A percentile compares a stretch with the other conserved stretches of the same genome.
These are phyloP conservation scores for Pythium biforme DNA, from an alignment of 352 stramenopile genomes.

Conservation along the genomic window DNA sequence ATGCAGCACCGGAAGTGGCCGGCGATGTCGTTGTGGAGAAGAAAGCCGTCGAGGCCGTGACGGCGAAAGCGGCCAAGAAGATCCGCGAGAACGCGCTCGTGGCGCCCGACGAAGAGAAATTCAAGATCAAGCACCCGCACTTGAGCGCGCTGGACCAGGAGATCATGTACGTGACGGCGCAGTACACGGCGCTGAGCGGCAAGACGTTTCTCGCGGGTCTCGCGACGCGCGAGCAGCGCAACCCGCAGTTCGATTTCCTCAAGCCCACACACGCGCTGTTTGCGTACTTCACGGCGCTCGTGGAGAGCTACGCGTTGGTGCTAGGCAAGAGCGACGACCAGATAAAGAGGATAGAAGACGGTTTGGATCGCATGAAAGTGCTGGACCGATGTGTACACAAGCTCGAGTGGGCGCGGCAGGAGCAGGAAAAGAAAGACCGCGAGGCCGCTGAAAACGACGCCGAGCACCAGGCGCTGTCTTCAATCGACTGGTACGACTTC, in stretches of 20 bases:
- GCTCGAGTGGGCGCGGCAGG: constrained; percentile 75
- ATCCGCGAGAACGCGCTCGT: constrained; percentile 87
- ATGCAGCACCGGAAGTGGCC: constrained; percentile 9
- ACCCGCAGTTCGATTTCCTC: constrained; percentile 97
- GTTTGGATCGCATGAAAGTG: constrained; percentile 82
- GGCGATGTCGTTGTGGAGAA: constrained; percentile 77
- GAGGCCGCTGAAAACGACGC: constrained; percentile 76
- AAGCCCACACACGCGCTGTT: constrained; percentile 97
- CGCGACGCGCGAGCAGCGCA: constrained; percentile 94
- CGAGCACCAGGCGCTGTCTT: constrained; percentile 62
- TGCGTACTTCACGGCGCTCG: constrained; percentile 97
- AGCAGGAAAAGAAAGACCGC: constrained; percentile 69
- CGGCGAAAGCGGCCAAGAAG: constrained; percentile 88
- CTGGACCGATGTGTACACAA: constrained; percentile 84
- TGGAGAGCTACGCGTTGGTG: constrained; percentile 95
- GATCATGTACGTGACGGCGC: constrained; percentile 97
- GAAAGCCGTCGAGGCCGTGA: constrained; percentile 80
- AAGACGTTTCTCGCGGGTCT: constrained; percentile 95
- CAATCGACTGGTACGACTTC: constrained; percentile 99
- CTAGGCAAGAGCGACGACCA: constrained; percentile 68
- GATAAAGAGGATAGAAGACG: constrained; percentile 62
- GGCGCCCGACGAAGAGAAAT: constrained; percentile 65
- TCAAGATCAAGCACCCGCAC: constrained; percentile 87
- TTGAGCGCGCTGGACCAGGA: constrained; percentile 94
- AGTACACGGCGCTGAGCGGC: constrained; percentile 96